phyloP scores from a whole-genome alignment of 2,329 filamentous ascomycete species.

The Magnaporthiopsis incrustans region DNA sequence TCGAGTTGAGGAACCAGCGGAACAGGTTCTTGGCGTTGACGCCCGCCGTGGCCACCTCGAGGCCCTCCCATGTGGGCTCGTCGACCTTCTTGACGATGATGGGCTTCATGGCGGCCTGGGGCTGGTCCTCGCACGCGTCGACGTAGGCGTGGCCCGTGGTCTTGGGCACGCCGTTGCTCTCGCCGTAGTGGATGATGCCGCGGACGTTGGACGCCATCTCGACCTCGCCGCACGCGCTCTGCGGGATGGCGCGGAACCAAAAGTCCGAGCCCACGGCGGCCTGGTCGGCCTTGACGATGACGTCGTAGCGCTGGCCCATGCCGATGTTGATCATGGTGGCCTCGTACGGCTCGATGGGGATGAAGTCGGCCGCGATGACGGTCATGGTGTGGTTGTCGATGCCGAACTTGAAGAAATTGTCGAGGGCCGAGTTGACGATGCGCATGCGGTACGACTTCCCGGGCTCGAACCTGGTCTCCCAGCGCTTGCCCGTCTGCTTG shows the following conservation, averaged over 20 bases:
- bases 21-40: not conserved
- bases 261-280: constrained; percentile 16
- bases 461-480: constrained; percentile 14
- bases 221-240: constrained; percentile 1
- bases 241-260: constrained; percentile 18
- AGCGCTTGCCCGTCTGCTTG: constrained; percentile 2
- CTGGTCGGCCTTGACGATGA: constrained; percentile 27
- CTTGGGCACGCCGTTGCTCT: constrained; percentile 10
- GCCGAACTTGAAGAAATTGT: constrained; percentile 46
- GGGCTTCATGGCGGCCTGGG: not conserved
- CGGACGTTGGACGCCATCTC: constrained; percentile 4
- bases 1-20: constrained; percentile 19
- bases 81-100: not conserved
- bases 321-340: constrained; percentile 53
- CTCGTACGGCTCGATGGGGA: constrained; percentile 53
- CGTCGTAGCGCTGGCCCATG: constrained; percentile 38
- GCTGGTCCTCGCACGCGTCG: constrained; percentile 6
- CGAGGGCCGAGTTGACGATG: constrained; percentile 47
- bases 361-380: constrained; percentile 58
- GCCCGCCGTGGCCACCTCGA: not conserved
- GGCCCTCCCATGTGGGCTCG: not conserved
- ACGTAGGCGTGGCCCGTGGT: constrained; percentile 2
- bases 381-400: constrained; percentile 54
- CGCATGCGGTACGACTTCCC: constrained; percentile 52
- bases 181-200: constrained; percentile 18